phyloP scores from a whole-genome alignment of 2,329 filamentous ascomycete species.

The Stemphylium vesicarium region DNA sequence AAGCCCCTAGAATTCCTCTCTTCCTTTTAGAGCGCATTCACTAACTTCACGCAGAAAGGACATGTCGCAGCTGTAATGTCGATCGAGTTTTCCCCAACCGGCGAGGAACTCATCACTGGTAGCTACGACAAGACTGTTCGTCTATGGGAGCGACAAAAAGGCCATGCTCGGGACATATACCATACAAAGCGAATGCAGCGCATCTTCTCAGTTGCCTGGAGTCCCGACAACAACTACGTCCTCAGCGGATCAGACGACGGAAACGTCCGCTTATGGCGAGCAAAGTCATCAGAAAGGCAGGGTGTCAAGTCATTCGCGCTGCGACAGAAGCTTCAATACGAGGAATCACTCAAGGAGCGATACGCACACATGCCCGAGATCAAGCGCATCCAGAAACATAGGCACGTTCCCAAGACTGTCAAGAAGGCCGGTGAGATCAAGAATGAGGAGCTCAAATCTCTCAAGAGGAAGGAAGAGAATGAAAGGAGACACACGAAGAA shows the following conservation, averaged over 20 bases:
- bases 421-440: slow-evolving; percentile 98
- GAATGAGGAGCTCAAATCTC: slow-evolving; percentile 80
- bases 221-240: slow-evolving; percentile 87
- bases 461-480: slow-evolving; percentile 93
- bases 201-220: slow-evolving; percentile 84
- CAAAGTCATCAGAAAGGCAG: slow-evolving; percentile 80
- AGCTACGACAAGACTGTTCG: slow-evolving; percentile 89
- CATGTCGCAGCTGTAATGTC: slow-evolving; percentile 95
- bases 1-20: neutral
- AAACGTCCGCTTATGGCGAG: slow-evolving; percentile 87
- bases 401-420: slow-evolving; percentile 88
- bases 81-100: slow-evolving; percentile 92
- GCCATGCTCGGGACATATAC: slow-evolving; percentile 90
- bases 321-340: slow-evolving; percentile 89
- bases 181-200: slow-evolving; percentile 98
- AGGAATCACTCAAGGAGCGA: slow-evolving; percentile 79
- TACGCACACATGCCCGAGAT: slow-evolving; percentile 98
- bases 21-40: neutral
- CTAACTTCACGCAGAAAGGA: slow-evolving; percentile 62
- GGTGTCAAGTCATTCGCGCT: slow-evolving; percentile 87
- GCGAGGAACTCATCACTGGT: slow-evolving; percentile 89
- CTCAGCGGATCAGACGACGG: slow-evolving; percentile 93
- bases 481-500: slow-evolving; percentile 90
- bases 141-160: slow-evolving; percentile 79
- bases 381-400: slow-evolving; percentile 84